These are phyloP conservation scores for Triadica sebifera DNA, from an alignment of 345 rosid species.

Conservation along the genomic window DNA sequence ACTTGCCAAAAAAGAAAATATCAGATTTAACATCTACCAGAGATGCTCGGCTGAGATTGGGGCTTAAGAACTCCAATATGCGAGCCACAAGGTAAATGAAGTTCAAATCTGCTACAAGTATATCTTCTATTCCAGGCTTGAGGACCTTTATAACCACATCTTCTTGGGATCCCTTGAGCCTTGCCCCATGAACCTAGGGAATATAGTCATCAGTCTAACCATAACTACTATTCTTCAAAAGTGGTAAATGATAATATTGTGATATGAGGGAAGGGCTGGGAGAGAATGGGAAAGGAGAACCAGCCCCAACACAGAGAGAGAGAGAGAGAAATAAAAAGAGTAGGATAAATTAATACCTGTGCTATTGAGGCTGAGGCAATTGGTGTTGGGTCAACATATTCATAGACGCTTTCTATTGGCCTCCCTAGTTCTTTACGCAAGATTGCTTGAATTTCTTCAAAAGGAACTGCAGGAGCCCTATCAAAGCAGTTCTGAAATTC, in stretches of 20 bases:
- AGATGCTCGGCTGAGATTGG: slow-evolving; percentile 79
- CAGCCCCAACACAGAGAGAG: neutral
- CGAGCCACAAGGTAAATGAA: slow-evolving; percentile 85
- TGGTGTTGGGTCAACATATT: slow-evolving; percentile 82
- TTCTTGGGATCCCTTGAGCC: slow-evolving; percentile 78
- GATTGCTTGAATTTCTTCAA: slow-evolving; percentile 64
- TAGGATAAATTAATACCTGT: slow-evolving; percentile 43
- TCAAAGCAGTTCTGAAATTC: slow-evolving; percentile 97
- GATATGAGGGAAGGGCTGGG: slow-evolving; percentile 9
- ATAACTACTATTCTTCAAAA: slow-evolving; percentile 1
- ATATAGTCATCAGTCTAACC: slow-evolving; percentile 7
- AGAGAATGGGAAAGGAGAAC: neutral
- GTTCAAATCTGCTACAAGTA: slow-evolving; percentile 90
- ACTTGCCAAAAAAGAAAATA: neutral
- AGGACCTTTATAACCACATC: slow-evolving; percentile 93
- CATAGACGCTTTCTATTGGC: slow-evolving; percentile 79
- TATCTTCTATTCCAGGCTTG: slow-evolving; percentile 91
- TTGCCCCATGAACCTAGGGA: slow-evolving; percentile 84
- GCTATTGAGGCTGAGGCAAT: slow-evolving; percentile 98
- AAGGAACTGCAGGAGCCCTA: slow-evolving; percentile 80
- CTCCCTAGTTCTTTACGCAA: slow-evolving; percentile 82
- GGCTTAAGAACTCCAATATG: slow-evolving; percentile 87
- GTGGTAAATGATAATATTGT: slow-evolving; percentile 9
- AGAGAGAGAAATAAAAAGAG: neutral
- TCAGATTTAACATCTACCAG: slow-evolving; percentile 48